Base-by-base conservation (phyloP, 2,329 filamentous ascomycete species). In the Ascochyta viciae-villosae region DNA sequence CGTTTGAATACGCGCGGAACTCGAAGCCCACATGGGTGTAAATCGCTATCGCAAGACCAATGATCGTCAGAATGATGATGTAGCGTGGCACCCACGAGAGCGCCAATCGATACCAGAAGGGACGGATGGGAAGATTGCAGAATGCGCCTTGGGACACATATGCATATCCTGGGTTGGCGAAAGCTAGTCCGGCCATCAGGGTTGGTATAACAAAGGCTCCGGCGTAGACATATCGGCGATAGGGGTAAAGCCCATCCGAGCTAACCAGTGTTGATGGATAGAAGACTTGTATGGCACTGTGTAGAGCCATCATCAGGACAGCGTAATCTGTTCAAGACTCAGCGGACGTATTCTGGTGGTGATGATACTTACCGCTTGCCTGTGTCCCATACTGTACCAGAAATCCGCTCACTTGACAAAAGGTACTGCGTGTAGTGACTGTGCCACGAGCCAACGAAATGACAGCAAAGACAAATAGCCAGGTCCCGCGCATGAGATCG, bases 31-130 rank as follows among this genome's bases (percentile, higher is more conserved):
- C 86, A 61, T 91, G 89, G 10, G 85, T 68, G 69, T 92, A 92
- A n/a, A 92, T 87, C 6, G 83, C 84, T 23, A 84, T 77, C 44
- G 91, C 91, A 2, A 90, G 83, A 26, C 80, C 72, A 31, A 91
- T 75, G 60, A 93, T 89, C 24, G 83, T 77, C 8, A 82, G 67
- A 61, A 89, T 85, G 47, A 92, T 87, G 33, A 90, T 62, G 61
- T 92, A 92, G 45, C 90, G 83, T 33, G 90, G 90, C 7, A 90
- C 81, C 90, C 90, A 94, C 54, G 84, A 84, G 2, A 93, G 78
- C 0, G 83, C 86, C 15, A 88, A 77, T 39, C 87, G 82, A 60
- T 88, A 88, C 90, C 90, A 93, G 57, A 82, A 81, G 0, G 88
- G 87, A 3, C 83, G 80, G 15, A 84, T 78, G 0, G 89, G 88